phyloP scores from a whole-genome alignment of 331 rosid species.

The Prunus yedoensis region DNA sequence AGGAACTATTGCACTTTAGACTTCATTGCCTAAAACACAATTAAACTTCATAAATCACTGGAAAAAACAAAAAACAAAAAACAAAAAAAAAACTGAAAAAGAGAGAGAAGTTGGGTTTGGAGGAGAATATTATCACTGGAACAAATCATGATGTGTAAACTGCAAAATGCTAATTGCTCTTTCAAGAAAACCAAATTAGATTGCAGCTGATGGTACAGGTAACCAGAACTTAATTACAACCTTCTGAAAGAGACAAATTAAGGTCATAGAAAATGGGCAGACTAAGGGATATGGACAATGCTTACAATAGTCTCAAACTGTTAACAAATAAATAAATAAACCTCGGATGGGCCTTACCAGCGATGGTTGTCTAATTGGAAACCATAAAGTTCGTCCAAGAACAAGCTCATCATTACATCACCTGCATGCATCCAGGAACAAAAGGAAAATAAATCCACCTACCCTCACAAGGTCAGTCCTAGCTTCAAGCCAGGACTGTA shows the following conservation, averaged over 20 bases:
- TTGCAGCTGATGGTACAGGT: neutral
- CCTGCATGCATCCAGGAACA: conserved; percentile 46
- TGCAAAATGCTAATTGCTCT: neutral
- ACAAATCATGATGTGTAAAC: neutral
- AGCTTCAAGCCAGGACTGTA: neutral
- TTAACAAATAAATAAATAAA: neutral
- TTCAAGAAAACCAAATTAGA: neutral
- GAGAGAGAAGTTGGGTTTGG: neutral
- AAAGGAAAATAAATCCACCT: conserved; percentile 13
- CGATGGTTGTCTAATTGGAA: conserved; percentile 84
- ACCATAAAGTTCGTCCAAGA: conserved; percentile 92
- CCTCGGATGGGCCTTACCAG: conserved; percentile 51
- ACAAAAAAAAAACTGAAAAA: no score
- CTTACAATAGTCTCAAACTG: neutral
- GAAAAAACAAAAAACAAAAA: neutral
- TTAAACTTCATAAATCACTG: neutral
- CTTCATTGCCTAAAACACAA: neutral
- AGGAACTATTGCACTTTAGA: neutral
- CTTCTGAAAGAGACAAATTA: no score
- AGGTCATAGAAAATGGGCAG: neutral
- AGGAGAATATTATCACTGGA: neutral
- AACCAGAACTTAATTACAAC: neutral
- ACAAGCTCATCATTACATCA: conserved; percentile 93
- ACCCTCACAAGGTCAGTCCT: neutral
- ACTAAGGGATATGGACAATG: neutral